Conservation (phyloP, 495 filamentous ascomycete species). For the Xanthoparmelia taractica region DNA sequence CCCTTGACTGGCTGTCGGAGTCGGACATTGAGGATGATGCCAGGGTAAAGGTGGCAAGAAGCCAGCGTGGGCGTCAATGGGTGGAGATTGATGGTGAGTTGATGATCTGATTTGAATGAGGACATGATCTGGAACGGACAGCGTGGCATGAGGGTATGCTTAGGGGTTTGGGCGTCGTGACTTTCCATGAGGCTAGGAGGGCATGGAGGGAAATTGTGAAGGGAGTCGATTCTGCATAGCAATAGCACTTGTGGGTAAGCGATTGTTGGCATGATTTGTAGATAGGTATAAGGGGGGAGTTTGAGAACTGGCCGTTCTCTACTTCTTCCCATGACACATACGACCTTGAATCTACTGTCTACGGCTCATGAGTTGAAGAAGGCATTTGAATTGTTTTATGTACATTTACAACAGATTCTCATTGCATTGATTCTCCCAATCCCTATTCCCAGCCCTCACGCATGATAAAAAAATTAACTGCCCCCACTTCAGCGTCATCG, state of each 20-base stretch:
- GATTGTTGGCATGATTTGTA: not conserved
- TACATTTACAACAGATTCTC: no score
- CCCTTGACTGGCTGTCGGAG: conserved; percentile 10
- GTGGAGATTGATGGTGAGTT: not conserved
- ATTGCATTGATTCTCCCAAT: no score
- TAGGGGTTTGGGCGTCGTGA: not conserved
- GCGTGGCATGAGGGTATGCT: not conserved
- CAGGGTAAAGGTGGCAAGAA: not conserved
- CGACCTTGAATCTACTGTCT: not conserved
- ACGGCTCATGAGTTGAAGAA: not conserved
- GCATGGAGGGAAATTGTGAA: not conserved
- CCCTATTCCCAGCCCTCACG: no score
- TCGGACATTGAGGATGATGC: conserved; percentile 12
- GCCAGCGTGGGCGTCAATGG: not conserved
- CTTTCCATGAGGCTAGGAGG: not conserved
- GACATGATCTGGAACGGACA: not conserved
- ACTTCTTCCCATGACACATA: not conserved
- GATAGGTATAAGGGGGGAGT: not conserved
- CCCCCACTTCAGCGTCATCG: no score
- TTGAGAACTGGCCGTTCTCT: not conserved
- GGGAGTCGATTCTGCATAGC: not conserved
- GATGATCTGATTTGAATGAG: not conserved
- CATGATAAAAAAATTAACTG: no score
- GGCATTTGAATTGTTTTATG: no score
- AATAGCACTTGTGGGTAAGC: not conserved